Conservation (phyloP, 1,284 basidiomycete genomes). For the Sphaerobolus stellatus region DNA sequence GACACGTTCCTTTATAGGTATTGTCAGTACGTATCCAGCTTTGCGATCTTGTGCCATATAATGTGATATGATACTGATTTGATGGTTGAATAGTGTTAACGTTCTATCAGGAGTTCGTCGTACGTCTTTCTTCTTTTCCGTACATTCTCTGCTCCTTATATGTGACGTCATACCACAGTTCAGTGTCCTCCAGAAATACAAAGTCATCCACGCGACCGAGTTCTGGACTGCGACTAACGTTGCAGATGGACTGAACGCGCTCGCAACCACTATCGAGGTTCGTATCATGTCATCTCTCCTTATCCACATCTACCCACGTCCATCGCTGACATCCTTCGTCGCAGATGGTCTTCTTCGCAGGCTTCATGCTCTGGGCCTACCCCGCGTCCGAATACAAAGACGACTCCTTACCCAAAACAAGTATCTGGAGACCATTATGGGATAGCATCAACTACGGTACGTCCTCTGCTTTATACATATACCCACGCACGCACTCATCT, state of each 20-base stretch:
- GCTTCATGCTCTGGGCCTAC: conserved; percentile 82
- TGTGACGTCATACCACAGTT: conserved; percentile 44
- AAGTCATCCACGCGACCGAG: conserved; percentile 59
- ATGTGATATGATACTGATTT: too few relatives aligned
- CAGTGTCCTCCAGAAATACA: conserved; percentile 48
- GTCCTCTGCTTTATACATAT: too few relatives aligned
- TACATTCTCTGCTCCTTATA: not conserved
- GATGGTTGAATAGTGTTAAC: conserved; percentile 63
- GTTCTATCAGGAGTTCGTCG: conserved; percentile 75
- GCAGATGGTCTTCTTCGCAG: conserved; percentile 82
- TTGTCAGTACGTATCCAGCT: conserved; percentile 12
- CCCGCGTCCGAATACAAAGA: conserved; percentile 62
- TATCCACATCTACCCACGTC: not conserved
- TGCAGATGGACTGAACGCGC: conserved; percentile 77
- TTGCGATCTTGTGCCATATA: too few relatives aligned
- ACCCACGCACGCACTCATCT: too few relatives aligned
- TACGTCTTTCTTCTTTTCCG: conserved; percentile 34
- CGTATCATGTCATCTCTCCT: not conserved
- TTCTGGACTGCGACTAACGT: conserved; percentile 83
- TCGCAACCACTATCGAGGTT: conserved; percentile 82
- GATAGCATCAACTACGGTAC: too few relatives aligned
- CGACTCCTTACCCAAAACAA: conserved; percentile 41
- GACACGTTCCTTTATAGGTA: not conserved
- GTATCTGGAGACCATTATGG: conserved; percentile 65
- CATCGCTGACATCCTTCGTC: conserved; percentile 1